Evolutionary conservation across 2,329 filamentous ascomycete genomes (phyloP).

Genomic region (Aspergillus oerlinghausenensis): DNA sequence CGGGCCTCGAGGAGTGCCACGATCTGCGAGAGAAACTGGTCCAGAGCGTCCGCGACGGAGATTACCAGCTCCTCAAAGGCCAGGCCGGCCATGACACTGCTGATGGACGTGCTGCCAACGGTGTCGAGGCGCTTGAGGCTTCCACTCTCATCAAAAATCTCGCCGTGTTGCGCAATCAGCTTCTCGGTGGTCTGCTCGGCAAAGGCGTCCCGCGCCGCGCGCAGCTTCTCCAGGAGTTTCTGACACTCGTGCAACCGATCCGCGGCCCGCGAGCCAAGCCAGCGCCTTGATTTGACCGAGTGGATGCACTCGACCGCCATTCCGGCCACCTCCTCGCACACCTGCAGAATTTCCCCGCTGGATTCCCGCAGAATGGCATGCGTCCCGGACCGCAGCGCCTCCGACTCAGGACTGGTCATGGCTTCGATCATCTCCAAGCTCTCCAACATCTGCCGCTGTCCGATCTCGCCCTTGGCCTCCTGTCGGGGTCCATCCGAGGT

Average conservation of each 20-base stretch:
- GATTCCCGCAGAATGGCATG: conserved; percentile 29
- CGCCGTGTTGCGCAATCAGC: conserved; percentile 24
- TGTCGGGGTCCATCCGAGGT: conserved; percentile 3
- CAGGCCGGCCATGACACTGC: conserved; percentile 42
- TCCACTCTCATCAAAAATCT: conserved; percentile 18
- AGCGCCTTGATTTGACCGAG: conserved; percentile 23
- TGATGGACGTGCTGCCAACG: conserved; percentile 41
- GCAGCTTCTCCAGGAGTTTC: conserved; percentile 20
- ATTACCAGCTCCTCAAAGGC: conserved; percentile 44
- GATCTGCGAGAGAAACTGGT: conserved; percentile 34
- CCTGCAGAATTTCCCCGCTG: conserved; percentile 18
- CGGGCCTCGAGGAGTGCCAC: conserved; percentile 34
- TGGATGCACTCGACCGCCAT: conserved; percentile 22
- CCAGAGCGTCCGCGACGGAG: not conserved
- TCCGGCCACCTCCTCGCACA: conserved; percentile 20
- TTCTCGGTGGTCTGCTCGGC: conserved; percentile 36
- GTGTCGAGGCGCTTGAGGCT: conserved; percentile 25
- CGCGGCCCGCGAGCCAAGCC: conserved; percentile 16
- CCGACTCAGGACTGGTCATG: conserved; percentile 36
- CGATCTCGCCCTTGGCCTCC: conserved; percentile 19
- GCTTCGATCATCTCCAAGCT: conserved; percentile 33
- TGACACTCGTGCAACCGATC: conserved; percentile 16
- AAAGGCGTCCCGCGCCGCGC: conserved; percentile 18
- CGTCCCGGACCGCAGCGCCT: conserved; percentile 29
- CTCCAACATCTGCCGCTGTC: conserved; percentile 30